These are phyloP conservation scores for Diaporthe sp. DNA, from an alignment of 2,329 filamentous ascomycete species.

Conservation along the genomic window DNA sequence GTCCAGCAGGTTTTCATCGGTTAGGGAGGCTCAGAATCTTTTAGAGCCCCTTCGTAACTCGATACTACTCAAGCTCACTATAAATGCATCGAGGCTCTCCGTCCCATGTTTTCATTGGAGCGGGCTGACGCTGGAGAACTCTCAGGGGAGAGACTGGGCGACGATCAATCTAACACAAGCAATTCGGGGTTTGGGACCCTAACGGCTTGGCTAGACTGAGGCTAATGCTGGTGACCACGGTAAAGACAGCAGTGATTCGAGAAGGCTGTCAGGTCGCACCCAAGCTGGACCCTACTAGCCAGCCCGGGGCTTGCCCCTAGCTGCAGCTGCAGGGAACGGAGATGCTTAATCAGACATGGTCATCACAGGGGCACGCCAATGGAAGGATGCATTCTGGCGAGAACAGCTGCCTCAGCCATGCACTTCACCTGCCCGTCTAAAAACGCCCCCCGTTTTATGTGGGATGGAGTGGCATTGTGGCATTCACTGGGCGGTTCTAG, in stretches of 20 bases:
- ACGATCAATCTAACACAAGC: background rate
- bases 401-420: background rate
- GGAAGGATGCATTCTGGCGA: background rate
- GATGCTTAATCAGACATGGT: constrained; percentile 14
- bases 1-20: too few relatives aligned
- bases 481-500: constrained; percentile 1
- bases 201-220: constrained; percentile 3
- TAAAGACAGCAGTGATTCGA: constrained; percentile 4
- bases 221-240: constrained; percentile 14
- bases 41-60: background rate
- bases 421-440: background rate
- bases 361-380: background rate
- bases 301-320: background rate
- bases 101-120: background rate
- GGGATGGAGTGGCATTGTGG: background rate
- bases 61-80: background rate
- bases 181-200: background rate
- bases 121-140: background rate
- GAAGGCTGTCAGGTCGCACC: background rate
- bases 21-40: background rate
- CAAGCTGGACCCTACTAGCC: background rate
- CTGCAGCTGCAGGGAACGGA: constrained; percentile 18
- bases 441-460: background rate
- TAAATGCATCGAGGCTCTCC: background rate
- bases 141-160: background rate